A percentile compares a stretch with the other conserved stretches of the same genome.
These are phyloP conservation scores for Suhomyces coccinellae DNA, from an alignment of 1,139 yeast genomes.

Conservation along the genomic window DNA sequence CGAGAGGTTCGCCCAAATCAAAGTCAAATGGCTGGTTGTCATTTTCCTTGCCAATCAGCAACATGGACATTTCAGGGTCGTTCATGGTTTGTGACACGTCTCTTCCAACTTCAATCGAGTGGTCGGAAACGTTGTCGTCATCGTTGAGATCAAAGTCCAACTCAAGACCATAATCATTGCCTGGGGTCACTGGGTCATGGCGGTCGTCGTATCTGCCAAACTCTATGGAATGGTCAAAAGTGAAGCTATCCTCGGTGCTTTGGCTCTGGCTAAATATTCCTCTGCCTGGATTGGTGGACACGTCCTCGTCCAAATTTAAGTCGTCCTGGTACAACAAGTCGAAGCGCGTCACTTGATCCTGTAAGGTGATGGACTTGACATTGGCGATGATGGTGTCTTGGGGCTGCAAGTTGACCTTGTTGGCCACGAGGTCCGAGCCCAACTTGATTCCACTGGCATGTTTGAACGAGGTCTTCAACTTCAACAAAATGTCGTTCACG, in stretches of 20 bases:
- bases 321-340: conserved; percentile 71
- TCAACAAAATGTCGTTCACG: conserved; percentile 73
- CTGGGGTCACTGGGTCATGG: conserved; percentile 21
- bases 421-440: conserved; percentile 28
- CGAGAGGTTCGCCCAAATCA: conserved; percentile 29
- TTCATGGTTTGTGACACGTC: conserved; percentile 26
- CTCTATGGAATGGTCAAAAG: conserved; percentile 57
- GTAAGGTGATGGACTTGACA: conserved; percentile 58
- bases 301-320: conserved; percentile 53
- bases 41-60: conserved; percentile 22
- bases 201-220: conserved; percentile 46
- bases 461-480: conserved; percentile 71
- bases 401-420: conserved; percentile 46
- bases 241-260: conserved; percentile 19
- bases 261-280: conserved; percentile 17
- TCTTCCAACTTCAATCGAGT: conserved; percentile 49
- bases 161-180: conserved; percentile 53
- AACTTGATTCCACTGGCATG: conserved; percentile 38
- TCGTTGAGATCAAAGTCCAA: conserved; percentile 45
- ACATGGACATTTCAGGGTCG: conserved; percentile 33
- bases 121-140: conserved; percentile 11
- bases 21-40: conserved; percentile 12
- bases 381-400: conserved; percentile 53
- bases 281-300: conserved; percentile 10
- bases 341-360: conserved; percentile 76